Evolutionary conservation across 192 early-diverging fungal genomes (phyloP).

Genomic region (Coemansia sp.): DNA sequence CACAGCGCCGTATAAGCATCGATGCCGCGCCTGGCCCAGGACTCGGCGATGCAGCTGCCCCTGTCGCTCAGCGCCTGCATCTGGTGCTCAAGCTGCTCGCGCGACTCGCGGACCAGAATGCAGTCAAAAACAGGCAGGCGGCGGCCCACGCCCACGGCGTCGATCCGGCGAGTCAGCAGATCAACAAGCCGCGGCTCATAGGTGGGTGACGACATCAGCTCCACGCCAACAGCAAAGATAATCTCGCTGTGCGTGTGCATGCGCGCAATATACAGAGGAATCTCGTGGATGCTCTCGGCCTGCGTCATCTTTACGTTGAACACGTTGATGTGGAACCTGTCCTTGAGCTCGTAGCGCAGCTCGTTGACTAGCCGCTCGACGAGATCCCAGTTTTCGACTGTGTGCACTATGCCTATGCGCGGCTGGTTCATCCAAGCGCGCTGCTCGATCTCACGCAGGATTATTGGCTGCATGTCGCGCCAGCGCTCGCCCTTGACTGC

Average conservation of each 20-base stretch:
- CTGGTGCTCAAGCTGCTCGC: constrained; percentile 10
- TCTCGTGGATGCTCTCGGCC: constrained; percentile 39
- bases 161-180: constrained; percentile 17
- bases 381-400: constrained; percentile 40
- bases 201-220: constrained; percentile 12
- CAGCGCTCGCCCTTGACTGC: not conserved
- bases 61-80: not conserved
- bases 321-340: constrained; percentile 29
- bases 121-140: constrained; percentile 41
- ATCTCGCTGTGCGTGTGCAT: constrained; percentile 37
- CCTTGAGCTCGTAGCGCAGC: constrained; percentile 43
- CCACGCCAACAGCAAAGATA: constrained; percentile 46
- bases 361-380: constrained; percentile 42
- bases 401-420: constrained; percentile 32
- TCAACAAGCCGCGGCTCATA: constrained; percentile 33
- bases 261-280: constrained; percentile 27
- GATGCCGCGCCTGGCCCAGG: constrained; percentile 47
- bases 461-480: constrained; percentile 5
- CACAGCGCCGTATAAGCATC: constrained; percentile 30
- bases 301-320: constrained; percentile 42
- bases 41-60: constrained; percentile 2
- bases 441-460: constrained; percentile 25
- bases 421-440: constrained; percentile 19
- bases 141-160: not conserved
- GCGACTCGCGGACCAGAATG: constrained; percentile 32